phyloP scores from a whole-genome alignment of 2,329 filamentous ascomycete species.

The Fusarium protoensiforme region DNA sequence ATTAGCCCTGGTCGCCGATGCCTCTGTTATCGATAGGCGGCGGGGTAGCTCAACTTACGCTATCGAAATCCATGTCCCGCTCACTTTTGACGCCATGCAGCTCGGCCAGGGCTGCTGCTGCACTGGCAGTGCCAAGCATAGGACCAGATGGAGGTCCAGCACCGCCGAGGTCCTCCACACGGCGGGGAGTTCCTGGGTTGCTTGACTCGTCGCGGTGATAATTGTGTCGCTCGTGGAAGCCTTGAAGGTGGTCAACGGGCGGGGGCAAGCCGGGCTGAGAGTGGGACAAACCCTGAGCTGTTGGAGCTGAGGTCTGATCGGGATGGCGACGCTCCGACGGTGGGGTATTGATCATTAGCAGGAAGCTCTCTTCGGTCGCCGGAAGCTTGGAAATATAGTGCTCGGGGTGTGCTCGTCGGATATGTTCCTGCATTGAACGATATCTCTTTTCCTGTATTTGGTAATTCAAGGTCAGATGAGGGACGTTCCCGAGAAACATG shows the following conservation, averaged over 20 bases:
- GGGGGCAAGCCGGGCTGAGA: slow-evolving; percentile 22
- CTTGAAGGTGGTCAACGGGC: slow-evolving; percentile 40
- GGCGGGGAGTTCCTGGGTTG: slow-evolving; percentile 75
- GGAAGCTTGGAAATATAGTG: slow-evolving; percentile 98
- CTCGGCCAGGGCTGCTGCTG: slow-evolving; percentile 88
- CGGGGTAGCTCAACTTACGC: slow-evolving; percentile 65
- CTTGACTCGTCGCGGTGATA: slow-evolving; percentile 75
- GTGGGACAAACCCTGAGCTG: slow-evolving; percentile 47
- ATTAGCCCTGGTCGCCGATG: slow-evolving; percentile 28
- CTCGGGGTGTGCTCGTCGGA: slow-evolving; percentile 94
- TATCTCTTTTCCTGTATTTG: slow-evolving; percentile 85
- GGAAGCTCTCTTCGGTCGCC: slow-evolving; percentile 97
- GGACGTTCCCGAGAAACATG: slow-evolving; percentile 25
- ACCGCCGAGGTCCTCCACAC: slow-evolving; percentile 75
- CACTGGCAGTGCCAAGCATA: slow-evolving; percentile 72
- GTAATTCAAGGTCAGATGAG: slow-evolving; percentile 39
- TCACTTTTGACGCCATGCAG: slow-evolving; percentile 81
- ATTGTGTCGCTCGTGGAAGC: slow-evolving; percentile 58
- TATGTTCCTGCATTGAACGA: slow-evolving; percentile 99
- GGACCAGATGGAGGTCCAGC: slow-evolving; percentile 39
- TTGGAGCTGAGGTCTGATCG: slow-evolving; percentile 47
- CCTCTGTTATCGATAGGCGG: slow-evolving; percentile 42
- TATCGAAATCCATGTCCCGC: slow-evolving; percentile 81
- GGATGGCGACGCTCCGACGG: slow-evolving; percentile 75
- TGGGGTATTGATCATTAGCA: slow-evolving; percentile 93